Evolutionary conservation across 495 filamentous ascomycete genomes (phyloP).

Genomic region (Aspergillus leporis): DNA sequence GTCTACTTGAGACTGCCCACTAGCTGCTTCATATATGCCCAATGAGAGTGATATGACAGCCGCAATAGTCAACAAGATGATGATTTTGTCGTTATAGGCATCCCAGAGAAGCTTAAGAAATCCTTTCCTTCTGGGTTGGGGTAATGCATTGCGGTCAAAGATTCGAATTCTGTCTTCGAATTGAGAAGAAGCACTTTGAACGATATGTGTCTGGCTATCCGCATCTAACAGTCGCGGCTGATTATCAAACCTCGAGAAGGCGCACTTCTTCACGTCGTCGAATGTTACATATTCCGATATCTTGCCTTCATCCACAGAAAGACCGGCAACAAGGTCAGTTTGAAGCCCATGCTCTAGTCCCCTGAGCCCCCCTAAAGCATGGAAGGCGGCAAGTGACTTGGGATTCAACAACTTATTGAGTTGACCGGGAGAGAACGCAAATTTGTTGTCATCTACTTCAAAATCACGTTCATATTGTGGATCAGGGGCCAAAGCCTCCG

Average conservation of each 20-base stretch:
- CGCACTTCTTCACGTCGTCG: slow-evolving; percentile 37
- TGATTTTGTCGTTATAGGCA: slow-evolving; percentile 73
- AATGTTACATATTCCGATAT: slow-evolving; percentile 56
- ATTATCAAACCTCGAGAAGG: neutral
- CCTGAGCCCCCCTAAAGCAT: slow-evolving; percentile 56
- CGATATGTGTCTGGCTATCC: neutral
- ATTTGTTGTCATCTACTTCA: slow-evolving; percentile 59
- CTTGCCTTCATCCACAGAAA: slow-evolving; percentile 58
- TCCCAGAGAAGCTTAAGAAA: slow-evolving; percentile 72
- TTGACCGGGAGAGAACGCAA: slow-evolving; percentile 62
- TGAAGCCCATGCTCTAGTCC: slow-evolving; percentile 64
- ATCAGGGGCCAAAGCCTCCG: slow-evolving; percentile 59
- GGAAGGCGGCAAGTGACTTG: slow-evolving; percentile 66
- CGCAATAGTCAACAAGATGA: slow-evolving; percentile 65
- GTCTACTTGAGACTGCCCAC: slow-evolving; percentile 47
- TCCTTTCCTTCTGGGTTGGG: slow-evolving; percentile 63
- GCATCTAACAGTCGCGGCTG: neutral
- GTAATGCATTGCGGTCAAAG: slow-evolving; percentile 64
- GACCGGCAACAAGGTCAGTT: slow-evolving; percentile 55
- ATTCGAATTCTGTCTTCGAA: slow-evolving; percentile 63
- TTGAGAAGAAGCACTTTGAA: neutral
- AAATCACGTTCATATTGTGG: slow-evolving; percentile 58
- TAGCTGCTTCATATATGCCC: slow-evolving; percentile 58
- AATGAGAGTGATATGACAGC: slow-evolving; percentile 63
- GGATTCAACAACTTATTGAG: slow-evolving; percentile 66